A percentile compares a stretch with the other conserved stretches of the same genome.
These are phyloP conservation scores for Rubus parviflorus DNA, from an alignment of 306 rosid species.

Conservation along the genomic window DNA sequence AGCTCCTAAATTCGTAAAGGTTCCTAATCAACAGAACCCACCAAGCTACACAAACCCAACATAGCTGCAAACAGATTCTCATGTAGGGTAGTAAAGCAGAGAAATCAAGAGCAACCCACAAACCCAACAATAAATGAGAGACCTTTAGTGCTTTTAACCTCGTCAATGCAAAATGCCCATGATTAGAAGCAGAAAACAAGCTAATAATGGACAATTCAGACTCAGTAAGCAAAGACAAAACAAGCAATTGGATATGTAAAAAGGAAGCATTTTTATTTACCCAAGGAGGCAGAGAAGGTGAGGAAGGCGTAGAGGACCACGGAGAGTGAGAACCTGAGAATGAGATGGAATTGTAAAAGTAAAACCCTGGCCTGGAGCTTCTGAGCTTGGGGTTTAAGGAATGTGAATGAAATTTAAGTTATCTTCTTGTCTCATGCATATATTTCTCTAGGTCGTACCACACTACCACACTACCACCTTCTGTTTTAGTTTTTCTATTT, in stretches of 20 bases:
- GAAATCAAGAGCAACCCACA: slow-evolving; percentile 35
- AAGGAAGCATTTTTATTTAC: slow-evolving; percentile 37
- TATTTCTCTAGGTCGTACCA: no score
- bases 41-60: slow-evolving; percentile 26
- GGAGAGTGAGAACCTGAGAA: slow-evolving; percentile 18
- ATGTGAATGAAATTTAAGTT: background rate
- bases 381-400: background rate
- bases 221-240: slow-evolving; percentile 9
- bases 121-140: slow-evolving; percentile 23
- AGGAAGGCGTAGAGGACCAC: slow-evolving; percentile 19
- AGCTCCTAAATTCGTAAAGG: background rate
- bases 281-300: slow-evolving; percentile 40
- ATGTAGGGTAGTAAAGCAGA: background rate
- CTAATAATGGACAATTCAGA: slow-evolving; percentile 4
- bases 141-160: slow-evolving; percentile 19
- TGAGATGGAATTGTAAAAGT: background rate
- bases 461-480: no score
- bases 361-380: background rate
- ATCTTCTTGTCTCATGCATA: background rate
- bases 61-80: slow-evolving; percentile 29
- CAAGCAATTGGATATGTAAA: slow-evolving; percentile 2
- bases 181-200: slow-evolving; percentile 34
- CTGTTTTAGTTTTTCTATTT: no score
- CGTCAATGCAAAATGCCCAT: slow-evolving; percentile 55
- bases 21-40: slow-evolving; percentile 5